Evolutionary conservation across 78 protist genomes (phyloP), one percentile per base, ranked within the genome.

Genomic region (Diacronema lutheri): DNA sequence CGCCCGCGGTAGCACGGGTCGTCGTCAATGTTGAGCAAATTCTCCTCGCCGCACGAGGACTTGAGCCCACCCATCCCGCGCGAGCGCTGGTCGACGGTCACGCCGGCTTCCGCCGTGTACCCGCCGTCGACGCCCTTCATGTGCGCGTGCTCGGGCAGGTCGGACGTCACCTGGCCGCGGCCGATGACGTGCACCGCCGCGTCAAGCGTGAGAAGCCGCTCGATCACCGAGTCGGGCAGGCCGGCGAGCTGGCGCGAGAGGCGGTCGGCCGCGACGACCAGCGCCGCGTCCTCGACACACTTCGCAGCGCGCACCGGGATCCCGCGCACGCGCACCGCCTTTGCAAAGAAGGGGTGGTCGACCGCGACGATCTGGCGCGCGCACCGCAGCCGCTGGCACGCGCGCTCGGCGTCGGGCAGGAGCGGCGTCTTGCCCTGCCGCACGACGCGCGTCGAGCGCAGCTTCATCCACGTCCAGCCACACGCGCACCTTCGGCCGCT

Each of bases 121-220:
- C 79, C 79, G 35, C 79, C 79, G 58, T 21, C 37, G 35, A 71
- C 79, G 33, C 58, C 58, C 58, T 41, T 40, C 79, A 71, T 71
- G 79, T 71, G 79, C n/a, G 31, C 37, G 79, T 71, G 79, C 57
- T 71, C 79, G 9, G 79, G 79, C 33, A 71, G 79, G 58, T 71
- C 79, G 23, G 26, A 12, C 25, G 38, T 26, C 23, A 35, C 79
- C 79, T 71, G 79, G 21, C 35, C 50, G 58, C 41, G 3, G 16
- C 79, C 79, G 35, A 71, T 71, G 79, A 71, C 10, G 35, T 71
- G 79, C 16, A 71, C 23, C 26, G 58, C 0, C 35, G 79, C 79
- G 79, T 56, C 79, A 33, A 56, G 56, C 21, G n/a, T 35, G 50
- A 9, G 19, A 37, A 71, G 79, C 23, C 79, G 79, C 13, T 23